A percentile compares a stretch with the other conserved stretches of the same genome.
Conservation (phyloP, 1,284 basidiomycete species). For the Apiotrichum montevideense region DNA sequence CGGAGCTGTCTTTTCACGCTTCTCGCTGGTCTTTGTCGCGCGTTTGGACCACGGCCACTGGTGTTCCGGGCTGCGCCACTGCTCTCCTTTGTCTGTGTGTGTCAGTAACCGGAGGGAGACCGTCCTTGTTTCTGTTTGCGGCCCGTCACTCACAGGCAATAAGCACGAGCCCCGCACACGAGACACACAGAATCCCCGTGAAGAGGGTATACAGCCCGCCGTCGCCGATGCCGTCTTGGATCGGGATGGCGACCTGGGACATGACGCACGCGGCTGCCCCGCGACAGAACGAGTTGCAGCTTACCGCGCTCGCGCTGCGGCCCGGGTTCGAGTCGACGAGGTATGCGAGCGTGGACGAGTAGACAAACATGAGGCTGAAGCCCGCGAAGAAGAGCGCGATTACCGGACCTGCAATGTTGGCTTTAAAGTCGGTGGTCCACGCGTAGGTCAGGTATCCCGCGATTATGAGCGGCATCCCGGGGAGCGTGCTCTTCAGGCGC, state of each 20-base stretch:
- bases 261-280: conserved; percentile 40
- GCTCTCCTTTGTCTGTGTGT: conserved; percentile 21
- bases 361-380: conserved; percentile 59
- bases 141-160: conserved; percentile 20
- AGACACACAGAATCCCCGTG: conserved; percentile 56
- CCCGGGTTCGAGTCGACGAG: conserved; percentile 61
- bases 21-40: neutral
- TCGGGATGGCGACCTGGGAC: conserved; percentile 42
- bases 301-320: conserved; percentile 36
- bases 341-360: conserved; percentile 51
- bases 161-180: conserved; percentile 26
- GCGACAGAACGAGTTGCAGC: conserved; percentile 41
- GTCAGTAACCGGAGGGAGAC: neutral
- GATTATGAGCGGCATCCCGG: conserved; percentile 43
- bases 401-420: conserved; percentile 56
- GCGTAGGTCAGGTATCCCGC: conserved; percentile 61
- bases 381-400: conserved; percentile 58
- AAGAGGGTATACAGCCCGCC: conserved; percentile 72
- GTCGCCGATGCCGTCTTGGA: conserved; percentile 54
- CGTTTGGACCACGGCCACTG: conserved; percentile 11
- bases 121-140: no score
- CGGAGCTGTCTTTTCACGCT: neutral
- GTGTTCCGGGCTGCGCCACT: conserved; percentile 16
- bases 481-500: conserved; percentile 60
- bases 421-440: conserved; percentile 63